phyloP scores from a whole-genome alignment of 306 rosid species.

The Dryas alaskensis region DNA sequence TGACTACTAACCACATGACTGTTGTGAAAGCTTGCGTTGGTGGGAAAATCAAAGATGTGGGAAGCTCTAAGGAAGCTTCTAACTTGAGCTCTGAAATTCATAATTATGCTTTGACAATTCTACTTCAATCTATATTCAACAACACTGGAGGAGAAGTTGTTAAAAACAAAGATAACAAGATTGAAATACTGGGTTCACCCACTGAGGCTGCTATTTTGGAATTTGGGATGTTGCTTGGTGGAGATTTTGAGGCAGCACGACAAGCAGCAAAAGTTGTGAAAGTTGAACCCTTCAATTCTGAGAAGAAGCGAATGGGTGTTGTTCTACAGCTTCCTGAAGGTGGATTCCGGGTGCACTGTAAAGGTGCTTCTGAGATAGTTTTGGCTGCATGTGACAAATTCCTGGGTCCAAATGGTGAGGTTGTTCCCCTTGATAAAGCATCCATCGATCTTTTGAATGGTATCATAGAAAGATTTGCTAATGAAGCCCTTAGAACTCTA shows the following conservation, averaged over 20 bases:
- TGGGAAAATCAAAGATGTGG: conserved; percentile 62
- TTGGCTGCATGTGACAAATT: conserved; percentile 74
- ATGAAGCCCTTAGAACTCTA: conserved; percentile 89
- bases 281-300: conserved; percentile 93
- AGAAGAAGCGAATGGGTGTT: conserved; percentile 83
- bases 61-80: conserved; percentile 44
- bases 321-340: conserved; percentile 67
- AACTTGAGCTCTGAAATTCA: conserved; percentile 59
- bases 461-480: conserved; percentile 72
- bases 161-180: conserved; percentile 55
- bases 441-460: conserved; percentile 49
- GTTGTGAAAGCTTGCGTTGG: conserved; percentile 85
- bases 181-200: conserved; percentile 86
- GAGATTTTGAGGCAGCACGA: conserved; percentile 67
- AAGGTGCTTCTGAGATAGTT: conserved; percentile 93
- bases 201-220: conserved; percentile 89
- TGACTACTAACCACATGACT: conserved; percentile 95
- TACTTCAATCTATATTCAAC: conserved; percentile 82
- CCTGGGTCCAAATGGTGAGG: conserved; percentile 56
- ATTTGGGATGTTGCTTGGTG: conserved; percentile 75
- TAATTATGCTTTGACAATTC: conserved; percentile 51
- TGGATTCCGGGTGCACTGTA: conserved; percentile 74
- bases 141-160: conserved; percentile 97
- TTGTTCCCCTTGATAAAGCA: conserved; percentile 56
- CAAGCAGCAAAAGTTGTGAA: conserved; percentile 52